Evolutionary conservation across 768 basidiomycete species (phyloP).

Genomic region (Cystofilobasidium bisporidii): DNA sequence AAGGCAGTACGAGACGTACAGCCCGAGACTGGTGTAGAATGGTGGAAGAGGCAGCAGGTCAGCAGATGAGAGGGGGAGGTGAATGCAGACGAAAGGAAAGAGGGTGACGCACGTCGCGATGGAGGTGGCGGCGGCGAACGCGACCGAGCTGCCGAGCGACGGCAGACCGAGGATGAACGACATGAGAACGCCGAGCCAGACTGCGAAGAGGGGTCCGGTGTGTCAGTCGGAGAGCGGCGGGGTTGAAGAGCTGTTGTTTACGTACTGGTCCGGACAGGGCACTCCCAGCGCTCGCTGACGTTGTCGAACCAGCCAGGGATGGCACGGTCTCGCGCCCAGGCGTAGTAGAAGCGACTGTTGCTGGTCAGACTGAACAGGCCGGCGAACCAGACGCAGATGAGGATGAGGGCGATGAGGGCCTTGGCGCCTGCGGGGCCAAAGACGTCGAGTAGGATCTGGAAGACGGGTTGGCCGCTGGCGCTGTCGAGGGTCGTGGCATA

Average conservation of each 20-base stretch:
- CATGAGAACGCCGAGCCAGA: slow-evolving; percentile 69
- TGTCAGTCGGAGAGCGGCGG: not conserved
- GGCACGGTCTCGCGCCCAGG: slow-evolving; percentile 65
- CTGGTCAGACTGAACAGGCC: slow-evolving; percentile 58
- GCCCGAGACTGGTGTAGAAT: slow-evolving; percentile 44
- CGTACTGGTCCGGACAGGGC: slow-evolving; percentile 60
- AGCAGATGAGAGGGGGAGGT: no score
- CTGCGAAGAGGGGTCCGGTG: no score
- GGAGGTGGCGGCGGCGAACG: slow-evolving; percentile 52
- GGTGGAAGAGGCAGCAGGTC: no score
- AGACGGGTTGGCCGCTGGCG: slow-evolving; percentile 57
- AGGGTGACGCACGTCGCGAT: slow-evolving; percentile 24
- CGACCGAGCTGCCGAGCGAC: slow-evolving; percentile 61
- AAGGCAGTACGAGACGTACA: slow-evolving; percentile 44
- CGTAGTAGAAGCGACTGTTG: slow-evolving; percentile 75
- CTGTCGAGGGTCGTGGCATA: slow-evolving; percentile 50
- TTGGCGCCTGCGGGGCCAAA: slow-evolving; percentile 66
- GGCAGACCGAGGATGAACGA: slow-evolving; percentile 67
- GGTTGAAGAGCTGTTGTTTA: no score
- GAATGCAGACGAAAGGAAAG: no score
- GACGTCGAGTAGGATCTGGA: slow-evolving; percentile 68
- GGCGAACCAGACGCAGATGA: slow-evolving; percentile 36
- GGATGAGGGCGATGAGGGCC: slow-evolving; percentile 62
- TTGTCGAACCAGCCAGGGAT: slow-evolving; percentile 60
- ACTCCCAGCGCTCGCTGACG: slow-evolving; percentile 52